Conservation (phyloP, 2,329 filamentous ascomycete species). For the Cytospora chrysosperma region DNA sequence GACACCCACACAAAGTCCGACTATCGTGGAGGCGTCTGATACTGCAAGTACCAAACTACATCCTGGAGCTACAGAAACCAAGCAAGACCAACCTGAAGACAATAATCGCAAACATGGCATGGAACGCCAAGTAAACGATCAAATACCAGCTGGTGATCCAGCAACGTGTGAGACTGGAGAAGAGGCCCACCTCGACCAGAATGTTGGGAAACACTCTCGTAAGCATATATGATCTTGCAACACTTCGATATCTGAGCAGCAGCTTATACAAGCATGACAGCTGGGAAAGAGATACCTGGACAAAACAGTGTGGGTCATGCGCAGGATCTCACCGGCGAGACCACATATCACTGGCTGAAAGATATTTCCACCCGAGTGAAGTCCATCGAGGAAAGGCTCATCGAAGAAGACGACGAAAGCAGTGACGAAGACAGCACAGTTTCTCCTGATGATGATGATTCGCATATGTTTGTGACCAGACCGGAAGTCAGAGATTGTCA, state of each 20-base stretch:
- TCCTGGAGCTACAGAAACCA: too few species aligned
- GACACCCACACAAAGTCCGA: too few species aligned
- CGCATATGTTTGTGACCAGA: background rate
- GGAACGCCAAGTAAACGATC: too few species aligned
- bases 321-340: background rate
- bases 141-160: too few species aligned
- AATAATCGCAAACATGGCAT: too few species aligned
- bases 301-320: background rate
- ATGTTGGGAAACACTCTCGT: too few species aligned
- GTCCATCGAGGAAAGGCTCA: background rate
- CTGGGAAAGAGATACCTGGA: background rate
- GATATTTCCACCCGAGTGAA: background rate
- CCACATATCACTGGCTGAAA: background rate
- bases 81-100: too few species aligned
- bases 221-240: too few species aligned
- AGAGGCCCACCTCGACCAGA: too few species aligned
- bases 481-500: background rate
- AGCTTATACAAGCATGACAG: background rate
- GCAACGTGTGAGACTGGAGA: too few species aligned
- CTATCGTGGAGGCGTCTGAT: too few species aligned
- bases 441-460: background rate
- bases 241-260: background rate
- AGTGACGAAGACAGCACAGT: background rate
- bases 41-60: too few species aligned
- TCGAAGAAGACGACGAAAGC: background rate